phyloP scores from a whole-genome alignment of 768 basidiomycete genomes.

The Pleurotus sapidus region DNA sequence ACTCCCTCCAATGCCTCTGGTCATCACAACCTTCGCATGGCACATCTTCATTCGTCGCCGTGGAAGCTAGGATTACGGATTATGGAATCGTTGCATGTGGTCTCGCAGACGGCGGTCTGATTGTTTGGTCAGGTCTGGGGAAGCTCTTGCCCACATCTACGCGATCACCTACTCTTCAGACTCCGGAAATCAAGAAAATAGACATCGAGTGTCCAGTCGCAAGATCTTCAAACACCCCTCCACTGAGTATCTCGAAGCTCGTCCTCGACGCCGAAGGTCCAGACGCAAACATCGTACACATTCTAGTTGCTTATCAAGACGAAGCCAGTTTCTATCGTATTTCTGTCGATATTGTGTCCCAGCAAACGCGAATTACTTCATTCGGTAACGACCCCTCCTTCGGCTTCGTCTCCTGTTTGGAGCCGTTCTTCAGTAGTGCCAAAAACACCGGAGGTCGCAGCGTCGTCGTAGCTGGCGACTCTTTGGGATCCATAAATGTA shows the following conservation, averaged over 20 bases:
- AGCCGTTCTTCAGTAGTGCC: constrained; percentile 44
- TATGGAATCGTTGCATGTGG: constrained; percentile 48
- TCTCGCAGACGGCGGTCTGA: constrained; percentile 53
- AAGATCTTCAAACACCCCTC: constrained; percentile 3
- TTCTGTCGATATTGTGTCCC: constrained; percentile 28
- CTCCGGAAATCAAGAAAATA: constrained; percentile 19
- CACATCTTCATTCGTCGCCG: constrained; percentile 26
- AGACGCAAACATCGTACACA: constrained; percentile 10
- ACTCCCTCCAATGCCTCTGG: constrained; percentile 54
- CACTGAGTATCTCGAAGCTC: neutral
- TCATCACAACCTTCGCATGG: constrained; percentile 34
- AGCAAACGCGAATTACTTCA: constrained; percentile 27
- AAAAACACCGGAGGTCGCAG: constrained; percentile 27
- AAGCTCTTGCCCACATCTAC: constrained; percentile 16
- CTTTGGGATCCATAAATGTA: constrained; percentile 59
- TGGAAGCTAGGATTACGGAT: constrained; percentile 38
- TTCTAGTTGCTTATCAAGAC: constrained; percentile 53
- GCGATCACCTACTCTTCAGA: constrained; percentile 17
- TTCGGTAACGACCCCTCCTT: constrained; percentile 51
- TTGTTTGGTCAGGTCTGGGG: constrained; percentile 50
- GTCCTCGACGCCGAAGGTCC: neutral
- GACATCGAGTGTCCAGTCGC: constrained; percentile 32
- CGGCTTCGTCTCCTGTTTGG: constrained; percentile 47
- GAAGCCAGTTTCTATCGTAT: constrained; percentile 53
- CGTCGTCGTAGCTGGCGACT: constrained; percentile 64